Evolutionary conservation across 2,329 filamentous ascomycete genomes (phyloP).

Genomic region (Trichoderma sp.): DNA sequence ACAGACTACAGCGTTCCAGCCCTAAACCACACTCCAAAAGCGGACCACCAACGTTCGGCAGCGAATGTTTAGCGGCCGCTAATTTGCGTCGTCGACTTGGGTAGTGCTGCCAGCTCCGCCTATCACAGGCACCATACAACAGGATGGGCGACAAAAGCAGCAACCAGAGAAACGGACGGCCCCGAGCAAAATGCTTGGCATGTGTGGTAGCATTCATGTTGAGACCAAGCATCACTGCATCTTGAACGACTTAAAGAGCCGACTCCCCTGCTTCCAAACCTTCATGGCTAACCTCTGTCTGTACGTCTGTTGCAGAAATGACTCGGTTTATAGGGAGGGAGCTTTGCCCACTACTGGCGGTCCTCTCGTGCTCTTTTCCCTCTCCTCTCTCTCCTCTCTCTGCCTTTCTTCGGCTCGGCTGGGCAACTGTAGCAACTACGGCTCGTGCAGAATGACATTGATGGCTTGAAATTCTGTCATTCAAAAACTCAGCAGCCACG

Average conservation of each 20-base stretch:
- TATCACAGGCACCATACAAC: slow-evolving; percentile 18
- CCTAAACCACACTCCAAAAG: slow-evolving; percentile 4
- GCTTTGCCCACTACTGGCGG: not conserved
- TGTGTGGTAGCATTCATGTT: not conserved
- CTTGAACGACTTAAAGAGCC: not conserved
- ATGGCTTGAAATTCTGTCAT: not conserved
- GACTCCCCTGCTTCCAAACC: not conserved
- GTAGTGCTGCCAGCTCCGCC: slow-evolving; percentile 17
- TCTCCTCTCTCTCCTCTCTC: not conserved
- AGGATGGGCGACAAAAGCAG: slow-evolving; percentile 16
- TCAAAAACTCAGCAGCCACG: slow-evolving; percentile 6
- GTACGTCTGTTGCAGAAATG: not conserved
- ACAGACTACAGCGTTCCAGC: not conserved
- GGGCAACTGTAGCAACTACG: not conserved
- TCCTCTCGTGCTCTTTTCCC: not conserved
- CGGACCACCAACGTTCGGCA: slow-evolving; percentile 15
- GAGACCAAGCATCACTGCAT: not conserved
- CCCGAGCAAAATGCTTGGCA: slow-evolving; percentile 19
- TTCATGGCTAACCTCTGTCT: not conserved
- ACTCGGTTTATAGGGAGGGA: not conserved
- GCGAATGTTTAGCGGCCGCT: slow-evolving; percentile 19
- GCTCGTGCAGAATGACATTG: not conserved
- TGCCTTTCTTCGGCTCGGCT: not conserved
- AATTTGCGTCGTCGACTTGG: slow-evolving; percentile 13
- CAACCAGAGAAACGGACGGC: slow-evolving; percentile 16